Evolutionary conservation across 495 filamentous ascomycete species (phyloP).

Genomic region (Elaphomyces granulatus): DNA sequence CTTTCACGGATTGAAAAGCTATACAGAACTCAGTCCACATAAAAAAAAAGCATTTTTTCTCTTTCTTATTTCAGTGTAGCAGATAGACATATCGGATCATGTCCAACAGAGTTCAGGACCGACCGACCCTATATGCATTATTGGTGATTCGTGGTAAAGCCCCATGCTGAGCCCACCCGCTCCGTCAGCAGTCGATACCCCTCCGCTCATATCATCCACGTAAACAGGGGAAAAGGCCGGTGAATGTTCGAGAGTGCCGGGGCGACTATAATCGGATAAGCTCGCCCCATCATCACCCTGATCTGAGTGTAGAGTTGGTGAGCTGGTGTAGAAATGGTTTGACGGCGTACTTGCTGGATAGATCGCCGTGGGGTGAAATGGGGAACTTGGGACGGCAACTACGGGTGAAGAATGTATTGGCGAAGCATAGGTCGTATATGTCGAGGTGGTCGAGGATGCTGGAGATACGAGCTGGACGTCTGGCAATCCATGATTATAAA

Average conservation of each 20-base stretch:
- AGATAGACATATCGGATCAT: constrained; percentile 5
- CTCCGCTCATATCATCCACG: constrained; percentile 17
- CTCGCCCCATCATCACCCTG: constrained; percentile 15
- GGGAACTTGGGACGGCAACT: constrained; percentile 24
- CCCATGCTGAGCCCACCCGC: constrained; percentile 21
- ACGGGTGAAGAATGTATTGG: constrained; percentile 29
- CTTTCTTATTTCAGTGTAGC: neutral
- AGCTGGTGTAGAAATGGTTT: constrained; percentile 23
- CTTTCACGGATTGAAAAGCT: neutral
- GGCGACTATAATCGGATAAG: constrained; percentile 19
- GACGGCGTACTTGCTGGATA: constrained; percentile 22
- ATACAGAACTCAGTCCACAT: neutral
- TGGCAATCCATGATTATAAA: constrained; percentile 23
- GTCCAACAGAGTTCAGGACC: constrained; percentile 23
- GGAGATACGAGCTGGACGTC: constrained; percentile 27
- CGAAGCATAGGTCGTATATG: constrained; percentile 28
- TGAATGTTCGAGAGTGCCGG: constrained; percentile 17
- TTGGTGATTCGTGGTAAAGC: constrained; percentile 19
- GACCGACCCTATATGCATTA: constrained; percentile 15
- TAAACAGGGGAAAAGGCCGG: constrained; percentile 23
- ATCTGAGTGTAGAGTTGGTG: constrained; percentile 25
- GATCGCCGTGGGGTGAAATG: constrained; percentile 20
- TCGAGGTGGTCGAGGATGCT: constrained; percentile 25
- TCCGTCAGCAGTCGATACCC: constrained; percentile 16
- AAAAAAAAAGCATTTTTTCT: neutral